Base-by-base conservation (phyloP, 1,139 yeast species). In the Suhomyces bokatorum region DNA sequence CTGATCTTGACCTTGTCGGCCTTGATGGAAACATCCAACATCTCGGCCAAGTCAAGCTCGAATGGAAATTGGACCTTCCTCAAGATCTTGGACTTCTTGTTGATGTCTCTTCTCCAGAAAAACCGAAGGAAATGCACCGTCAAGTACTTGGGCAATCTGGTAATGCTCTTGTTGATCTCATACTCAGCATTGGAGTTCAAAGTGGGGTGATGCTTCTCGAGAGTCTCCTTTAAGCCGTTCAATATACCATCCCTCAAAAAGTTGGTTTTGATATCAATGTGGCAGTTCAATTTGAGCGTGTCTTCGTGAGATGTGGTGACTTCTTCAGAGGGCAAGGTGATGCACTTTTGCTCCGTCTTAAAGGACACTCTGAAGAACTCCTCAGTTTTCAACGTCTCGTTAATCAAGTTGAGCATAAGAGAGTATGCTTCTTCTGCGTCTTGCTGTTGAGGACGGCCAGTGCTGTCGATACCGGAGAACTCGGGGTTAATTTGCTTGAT, bases 351-450 rank as follows among this genome's bases (percentile, higher is more conserved):
- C 20, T 74, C 71, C 10, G 83, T 77, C 53, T 79, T 83, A 59
- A 87, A 85, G 27, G 76, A 72, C 37, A 95, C 73, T 39, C 79
- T 80, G 64, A 91, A 86, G 49, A 69, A 74, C 52, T 81, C 79
- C 42, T 81, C 80, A 30, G 83, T 52, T 20, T 56, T 75, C 65
- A 59, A 80, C 67, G 60, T 77, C 57, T 44, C 74, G 69, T 80
- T 68, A 50, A 89, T 65, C 29, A 77, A 67, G 37, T 73, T 69
- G 52, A 91, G 67, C 45, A 93, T 76, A 61, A 87, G 95, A 12
- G 97, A 85, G 69, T 83, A 90, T 22, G 95, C 87, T 63, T 93
- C 99, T 68, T 93, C 99, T 0, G 99, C 99, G 72, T 93, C 99
- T 66, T 93, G 99, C 69, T 93, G 99, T 63, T 87, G 90, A 62